Percentiles rank a stretch among this genome's conserved stretches.
Conservation (phyloP, 345 rosid species). For the Citrus hindsii region DNA sequence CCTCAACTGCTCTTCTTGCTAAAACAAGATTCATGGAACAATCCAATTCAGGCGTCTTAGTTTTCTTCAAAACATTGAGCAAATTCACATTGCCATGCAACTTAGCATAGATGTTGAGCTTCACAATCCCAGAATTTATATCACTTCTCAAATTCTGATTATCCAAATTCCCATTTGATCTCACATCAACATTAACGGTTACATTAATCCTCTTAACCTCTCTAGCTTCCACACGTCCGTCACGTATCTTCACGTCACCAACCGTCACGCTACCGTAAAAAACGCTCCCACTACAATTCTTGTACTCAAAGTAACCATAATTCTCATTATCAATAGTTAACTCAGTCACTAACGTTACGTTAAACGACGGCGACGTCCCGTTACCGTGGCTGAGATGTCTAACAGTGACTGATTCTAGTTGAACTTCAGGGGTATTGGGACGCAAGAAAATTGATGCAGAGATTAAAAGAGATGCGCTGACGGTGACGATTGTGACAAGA, state of each 20-base stretch:
- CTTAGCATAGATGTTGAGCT: constrained; percentile 31
- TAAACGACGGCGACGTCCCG: constrained; percentile 27
- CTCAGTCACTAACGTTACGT: constrained; percentile 31
- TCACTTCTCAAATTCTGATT: constrained; percentile 25
- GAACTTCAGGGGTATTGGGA: constrained; percentile 28
- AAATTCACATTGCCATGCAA: constrained; percentile 40
- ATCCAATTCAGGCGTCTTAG: constrained; percentile 32
- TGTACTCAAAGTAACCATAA: constrained; percentile 42
- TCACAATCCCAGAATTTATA: constrained; percentile 37
- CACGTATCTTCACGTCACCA: constrained; percentile 29
- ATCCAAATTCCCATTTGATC: constrained; percentile 26
- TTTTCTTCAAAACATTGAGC: constrained; percentile 25
- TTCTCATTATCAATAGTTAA: constrained; percentile 42
- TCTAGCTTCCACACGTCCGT: constrained; percentile 35
- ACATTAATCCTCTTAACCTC: constrained; percentile 30
- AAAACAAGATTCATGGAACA: constrained; percentile 38
- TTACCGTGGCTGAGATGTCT: constrained; percentile 22
- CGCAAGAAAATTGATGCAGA: constrained; percentile 34
- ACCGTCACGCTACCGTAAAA: constrained; percentile 25
- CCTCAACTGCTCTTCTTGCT: constrained; percentile 8
- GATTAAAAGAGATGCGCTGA: constrained; percentile 24
- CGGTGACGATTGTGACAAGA: constrained; percentile 32
- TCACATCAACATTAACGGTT: constrained; percentile 20
- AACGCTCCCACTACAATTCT: constrained; percentile 18
- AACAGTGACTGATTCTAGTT: constrained; percentile 13